Evolutionary conservation across 768 basidiomycete genomes (phyloP).

Genomic region (Flagelloscypha sp.): DNA sequence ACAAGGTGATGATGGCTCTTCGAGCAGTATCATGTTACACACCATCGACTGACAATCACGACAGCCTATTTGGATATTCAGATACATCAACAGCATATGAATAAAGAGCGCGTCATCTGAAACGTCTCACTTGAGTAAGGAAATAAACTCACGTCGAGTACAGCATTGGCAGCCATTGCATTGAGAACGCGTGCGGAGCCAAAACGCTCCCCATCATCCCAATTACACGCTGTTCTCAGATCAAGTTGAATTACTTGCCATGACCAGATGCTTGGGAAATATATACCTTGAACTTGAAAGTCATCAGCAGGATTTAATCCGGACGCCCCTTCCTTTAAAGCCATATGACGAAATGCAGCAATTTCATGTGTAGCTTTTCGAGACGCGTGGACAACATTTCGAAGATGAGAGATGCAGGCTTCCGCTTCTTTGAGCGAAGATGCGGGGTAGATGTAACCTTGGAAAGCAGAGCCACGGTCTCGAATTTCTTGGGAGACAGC

Average conservation of each 20-base stretch:
- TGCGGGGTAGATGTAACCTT: slow-evolving; percentile 56
- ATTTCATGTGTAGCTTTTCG: slow-evolving; percentile 67
- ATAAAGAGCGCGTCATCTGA: no score
- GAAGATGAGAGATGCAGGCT: slow-evolving; percentile 41
- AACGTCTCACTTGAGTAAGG: no score
- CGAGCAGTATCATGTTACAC: slow-evolving; percentile 14
- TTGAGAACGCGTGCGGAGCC: slow-evolving; percentile 55
- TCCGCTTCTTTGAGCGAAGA: slow-evolving; percentile 43
- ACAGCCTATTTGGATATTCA: no score
- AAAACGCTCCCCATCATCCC: slow-evolving; percentile 76
- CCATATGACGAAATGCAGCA: slow-evolving; percentile 74
- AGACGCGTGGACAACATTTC: slow-evolving; percentile 46
- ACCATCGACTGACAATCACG: slow-evolving; percentile 77
- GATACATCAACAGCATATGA: no score
- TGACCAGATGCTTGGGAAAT: no score
- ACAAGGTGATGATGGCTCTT: background rate
- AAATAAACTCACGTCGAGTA: no score
- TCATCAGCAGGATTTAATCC: slow-evolving; percentile 70
- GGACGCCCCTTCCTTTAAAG: slow-evolving; percentile 50
- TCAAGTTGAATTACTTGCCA: no score
- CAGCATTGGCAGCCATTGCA: slow-evolving; percentile 60
- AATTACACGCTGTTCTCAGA: slow-evolving; percentile 43
- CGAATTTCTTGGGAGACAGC: slow-evolving; percentile 66
- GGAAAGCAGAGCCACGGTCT: slow-evolving; percentile 67
- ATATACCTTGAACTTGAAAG: slow-evolving; percentile 67